Evolutionary conservation across 768 basidiomycete genomes (phyloP).

Genomic region (Thelephora ganbajun): DNA sequence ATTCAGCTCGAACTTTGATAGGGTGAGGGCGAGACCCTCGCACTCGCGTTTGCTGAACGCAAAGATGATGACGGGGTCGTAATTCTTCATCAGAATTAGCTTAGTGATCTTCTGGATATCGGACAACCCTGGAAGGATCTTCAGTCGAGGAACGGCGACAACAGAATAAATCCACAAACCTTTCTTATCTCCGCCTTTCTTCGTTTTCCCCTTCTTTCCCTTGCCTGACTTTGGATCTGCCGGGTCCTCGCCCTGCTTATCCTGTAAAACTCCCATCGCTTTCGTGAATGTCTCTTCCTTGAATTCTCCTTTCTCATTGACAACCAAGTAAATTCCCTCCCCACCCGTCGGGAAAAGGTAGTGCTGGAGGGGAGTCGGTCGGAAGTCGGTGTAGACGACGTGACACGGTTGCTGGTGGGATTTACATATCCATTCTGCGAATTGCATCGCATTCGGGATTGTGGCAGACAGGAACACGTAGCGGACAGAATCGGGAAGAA

Average conservation of each 20-base stretch:
- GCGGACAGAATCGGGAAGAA: conserved; percentile 89
- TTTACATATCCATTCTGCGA: conserved; percentile 97
- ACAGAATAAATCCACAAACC: conserved; percentile 28
- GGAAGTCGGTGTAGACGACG: conserved; percentile 98
- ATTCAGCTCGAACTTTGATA: conserved; percentile 96
- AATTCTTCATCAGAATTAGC: conserved; percentile 96
- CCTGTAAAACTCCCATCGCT: conserved; percentile 90
- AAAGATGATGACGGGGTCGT: conserved; percentile 97
- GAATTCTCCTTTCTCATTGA: conserved; percentile 98
- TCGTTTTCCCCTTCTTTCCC: conserved; percentile 84
- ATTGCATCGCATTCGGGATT: conserved; percentile 98
- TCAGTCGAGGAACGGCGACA: neutral
- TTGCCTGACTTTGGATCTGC: conserved; percentile 77
- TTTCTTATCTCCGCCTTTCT: conserved; percentile 88
- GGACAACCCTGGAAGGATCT: conserved; percentile 45
- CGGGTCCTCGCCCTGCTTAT: conserved; percentile 78
- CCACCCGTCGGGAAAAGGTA: conserved; percentile 96
- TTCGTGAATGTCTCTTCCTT: conserved; percentile 95
- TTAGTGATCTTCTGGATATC: conserved; percentile 97
- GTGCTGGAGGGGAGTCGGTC: conserved; percentile 94
- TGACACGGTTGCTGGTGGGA: conserved; percentile 97
- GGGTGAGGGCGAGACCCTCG: conserved; percentile 77
- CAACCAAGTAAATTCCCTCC: conserved; percentile 93
- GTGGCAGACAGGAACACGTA: conserved; percentile 99
- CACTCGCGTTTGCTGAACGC: conserved; percentile 98